Evolutionary conservation across 2,329 filamentous ascomycete genomes (phyloP).

Genomic region (Dissoconium aciculare): DNA sequence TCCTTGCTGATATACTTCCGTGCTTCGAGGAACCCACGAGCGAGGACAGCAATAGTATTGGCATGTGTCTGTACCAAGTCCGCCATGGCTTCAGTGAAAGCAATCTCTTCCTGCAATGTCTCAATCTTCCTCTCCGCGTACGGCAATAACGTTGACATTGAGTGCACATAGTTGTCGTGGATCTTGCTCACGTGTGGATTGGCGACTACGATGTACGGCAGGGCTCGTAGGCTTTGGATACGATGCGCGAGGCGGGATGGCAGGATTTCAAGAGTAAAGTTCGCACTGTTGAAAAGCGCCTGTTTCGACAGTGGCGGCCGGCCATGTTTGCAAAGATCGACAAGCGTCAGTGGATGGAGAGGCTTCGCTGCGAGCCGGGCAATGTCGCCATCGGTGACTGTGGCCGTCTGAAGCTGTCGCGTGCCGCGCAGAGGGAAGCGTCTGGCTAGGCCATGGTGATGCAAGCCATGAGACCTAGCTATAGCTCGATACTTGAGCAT

Average conservation of each 20-base stretch:
- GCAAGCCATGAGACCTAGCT: conserved; percentile 14
- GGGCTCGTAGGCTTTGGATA: conserved; percentile 80
- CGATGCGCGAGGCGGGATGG: conserved; percentile 86
- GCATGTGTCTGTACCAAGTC: conserved; percentile 90
- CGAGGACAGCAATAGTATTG: conserved; percentile 86
- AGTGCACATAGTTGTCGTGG: conserved; percentile 92
- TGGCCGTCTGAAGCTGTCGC: conserved; percentile 25
- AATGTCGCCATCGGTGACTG: conserved; percentile 56
- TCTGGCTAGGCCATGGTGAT: background rate
- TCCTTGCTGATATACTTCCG: conserved; percentile 69
- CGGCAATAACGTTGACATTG: conserved; percentile 74
- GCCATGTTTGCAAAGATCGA: conserved; percentile 79
- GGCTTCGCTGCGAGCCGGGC: conserved; percentile 60
- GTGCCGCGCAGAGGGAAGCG: conserved; percentile 6
- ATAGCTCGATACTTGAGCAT: conserved; percentile 18
- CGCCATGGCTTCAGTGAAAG: conserved; percentile 82
- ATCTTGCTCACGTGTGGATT: conserved; percentile 90
- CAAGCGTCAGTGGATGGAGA: conserved; percentile 67
- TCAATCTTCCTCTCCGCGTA: conserved; percentile 61
- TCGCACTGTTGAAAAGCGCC: conserved; percentile 75
- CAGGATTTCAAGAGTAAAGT: conserved; percentile 86
- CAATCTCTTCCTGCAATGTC: conserved; percentile 71
- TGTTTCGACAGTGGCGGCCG: conserved; percentile 68
- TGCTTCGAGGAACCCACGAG: conserved; percentile 84
- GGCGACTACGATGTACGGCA: conserved; percentile 96